Percentiles rank a stretch among this genome's conserved stretches.
phyloP scores from a whole-genome alignment of 495 filamentous ascomycete genomes.

The Cairneyella variabilis region DNA sequence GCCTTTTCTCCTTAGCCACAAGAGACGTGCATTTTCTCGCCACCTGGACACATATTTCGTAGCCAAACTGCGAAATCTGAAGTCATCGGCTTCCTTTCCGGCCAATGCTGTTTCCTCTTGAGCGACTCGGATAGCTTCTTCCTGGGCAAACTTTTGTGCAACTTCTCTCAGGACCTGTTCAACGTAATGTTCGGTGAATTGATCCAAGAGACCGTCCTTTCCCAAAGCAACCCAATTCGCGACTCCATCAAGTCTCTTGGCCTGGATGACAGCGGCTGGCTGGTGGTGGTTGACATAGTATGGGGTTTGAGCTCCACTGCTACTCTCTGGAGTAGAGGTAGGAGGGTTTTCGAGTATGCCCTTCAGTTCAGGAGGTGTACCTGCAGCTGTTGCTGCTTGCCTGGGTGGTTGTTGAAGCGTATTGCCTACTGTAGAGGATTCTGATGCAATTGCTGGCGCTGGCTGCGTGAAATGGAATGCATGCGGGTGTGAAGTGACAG shows the following conservation, averaged over 20 bases:
- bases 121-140: constrained; percentile 33
- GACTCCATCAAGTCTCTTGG: constrained; percentile 1
- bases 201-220: constrained; percentile 23
- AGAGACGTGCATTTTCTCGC: constrained; percentile 33
- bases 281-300: too few species aligned
- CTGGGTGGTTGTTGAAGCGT: too few species aligned
- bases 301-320: too few species aligned
- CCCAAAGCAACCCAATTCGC: constrained; percentile 21
- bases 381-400: too few species aligned
- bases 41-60: constrained; percentile 47
- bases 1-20: constrained; percentile 17
- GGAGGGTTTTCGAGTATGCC: too few species aligned
- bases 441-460: too few species aligned
- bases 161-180: constrained; percentile 31
- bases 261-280: background rate
- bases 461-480: too few species aligned
- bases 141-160: constrained; percentile 30
- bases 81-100: constrained; percentile 24
- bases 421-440: too few species aligned
- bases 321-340: too few species aligned
- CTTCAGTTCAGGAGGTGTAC: too few species aligned
- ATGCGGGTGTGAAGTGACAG: too few species aligned
- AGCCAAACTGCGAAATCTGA: constrained; percentile 35
- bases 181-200: constrained; percentile 30
- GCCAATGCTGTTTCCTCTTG: constrained; percentile 39